These are phyloP conservation scores for Breviolum minutum DNA, from an alignment of 73 alveolate genomes.

Conservation along the genomic window DNA sequence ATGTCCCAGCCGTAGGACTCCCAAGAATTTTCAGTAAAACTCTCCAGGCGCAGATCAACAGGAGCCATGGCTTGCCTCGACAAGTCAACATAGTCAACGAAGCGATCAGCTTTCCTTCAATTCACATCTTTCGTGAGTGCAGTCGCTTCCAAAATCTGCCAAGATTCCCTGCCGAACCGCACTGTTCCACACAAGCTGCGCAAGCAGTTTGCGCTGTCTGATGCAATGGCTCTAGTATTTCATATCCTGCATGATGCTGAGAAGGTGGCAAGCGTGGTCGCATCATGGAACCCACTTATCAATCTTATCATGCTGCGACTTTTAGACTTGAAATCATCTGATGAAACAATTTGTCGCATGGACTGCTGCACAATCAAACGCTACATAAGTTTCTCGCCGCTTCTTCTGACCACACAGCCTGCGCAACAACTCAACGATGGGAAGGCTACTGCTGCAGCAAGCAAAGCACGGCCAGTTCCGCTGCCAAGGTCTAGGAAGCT, in stretches of 20 bases:
- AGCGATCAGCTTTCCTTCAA: neutral
- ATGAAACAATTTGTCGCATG: too few species aligned
- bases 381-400: too few species aligned
- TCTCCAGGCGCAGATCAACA: conserved; percentile 47
- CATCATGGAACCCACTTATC: neutral
- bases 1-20: conserved; percentile 45
- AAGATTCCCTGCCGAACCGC: conserved; percentile 5
- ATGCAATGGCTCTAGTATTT: conserved; percentile 33
- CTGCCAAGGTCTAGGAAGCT: conserved; percentile 72
- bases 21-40: conserved; percentile 12
- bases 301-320: neutral
- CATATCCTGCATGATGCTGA: conserved; percentile 7
- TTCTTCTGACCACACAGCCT: neutral
- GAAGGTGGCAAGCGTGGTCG: neutral
- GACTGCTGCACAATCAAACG: too few species aligned
- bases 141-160: neutral
- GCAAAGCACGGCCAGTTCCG: conserved; percentile 77
- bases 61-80: conserved; percentile 71
- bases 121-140: neutral
- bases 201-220: conserved; percentile 41
- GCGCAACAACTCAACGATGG: conserved; percentile 40
- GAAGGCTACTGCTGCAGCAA: conserved; percentile 62
- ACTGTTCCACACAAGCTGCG: conserved; percentile 18
- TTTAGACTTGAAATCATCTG: too few species aligned
- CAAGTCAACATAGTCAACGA: neutral